phyloP scores from a whole-genome alignment of 192 early-diverging fungal genomes.

The Kickxella alabastrina region DNA sequence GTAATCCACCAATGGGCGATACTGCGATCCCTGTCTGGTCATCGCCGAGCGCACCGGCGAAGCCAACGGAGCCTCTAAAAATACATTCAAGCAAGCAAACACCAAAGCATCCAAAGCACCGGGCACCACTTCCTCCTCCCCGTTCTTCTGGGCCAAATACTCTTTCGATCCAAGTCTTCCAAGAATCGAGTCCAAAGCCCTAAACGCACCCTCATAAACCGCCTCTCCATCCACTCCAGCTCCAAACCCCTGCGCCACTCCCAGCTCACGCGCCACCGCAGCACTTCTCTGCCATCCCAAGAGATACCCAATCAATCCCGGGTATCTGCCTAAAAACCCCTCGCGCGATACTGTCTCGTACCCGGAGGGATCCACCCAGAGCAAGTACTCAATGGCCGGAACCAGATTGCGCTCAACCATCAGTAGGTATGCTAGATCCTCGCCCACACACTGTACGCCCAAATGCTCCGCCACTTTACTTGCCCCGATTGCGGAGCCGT shows the following conservation, averaged over 20 bases:
- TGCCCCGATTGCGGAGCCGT: slow-evolving; percentile 12
- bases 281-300: slow-evolving; percentile 17
- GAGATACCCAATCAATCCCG: slow-evolving; percentile 1
- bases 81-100: slow-evolving; percentile 27
- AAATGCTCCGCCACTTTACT: slow-evolving; percentile 12
- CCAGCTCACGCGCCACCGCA: slow-evolving; percentile 4
- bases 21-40: slow-evolving; percentile 10
- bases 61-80: slow-evolving; percentile 26
- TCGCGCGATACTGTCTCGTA: slow-evolving; percentile 9
- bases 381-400: slow-evolving; percentile 30
- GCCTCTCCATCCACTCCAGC: slow-evolving; percentile 34
- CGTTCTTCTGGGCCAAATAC: too few relatives aligned
- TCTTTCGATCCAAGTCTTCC: slow-evolving; percentile 14
- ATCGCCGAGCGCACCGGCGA: slow-evolving; percentile 31
- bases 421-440: slow-evolving; percentile 18
- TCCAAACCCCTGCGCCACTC: slow-evolving; percentile 20
- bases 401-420: slow-evolving; percentile 25
- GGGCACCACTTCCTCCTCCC: slow-evolving; percentile 5
- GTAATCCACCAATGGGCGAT: slow-evolving; percentile 21
- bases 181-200: slow-evolving; percentile 28
- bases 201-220: slow-evolving; percentile 28
- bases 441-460: neutral
- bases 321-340: slow-evolving; percentile 19
- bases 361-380: slow-evolving; percentile 33
- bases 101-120: slow-evolving; percentile 32